Evolutionary conservation across 2,329 filamentous ascomycete species (phyloP).

Genomic region (Diaporthe eres): DNA sequence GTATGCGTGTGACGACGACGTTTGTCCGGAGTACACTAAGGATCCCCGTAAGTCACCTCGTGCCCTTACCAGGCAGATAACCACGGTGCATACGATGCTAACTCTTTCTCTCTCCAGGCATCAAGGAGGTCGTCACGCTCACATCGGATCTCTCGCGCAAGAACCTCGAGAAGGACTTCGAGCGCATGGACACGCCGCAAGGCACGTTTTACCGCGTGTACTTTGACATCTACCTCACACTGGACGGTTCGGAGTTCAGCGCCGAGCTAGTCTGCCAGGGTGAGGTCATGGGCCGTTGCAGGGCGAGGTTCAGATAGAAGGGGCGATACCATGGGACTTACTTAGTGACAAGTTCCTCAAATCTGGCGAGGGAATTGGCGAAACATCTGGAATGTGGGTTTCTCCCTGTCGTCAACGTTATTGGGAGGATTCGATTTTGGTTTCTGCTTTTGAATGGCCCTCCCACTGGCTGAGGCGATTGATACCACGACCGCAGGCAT

Average conservation of each 20-base stretch:
- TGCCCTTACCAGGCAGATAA: neutral
- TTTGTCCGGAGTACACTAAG: conserved; percentile 98
- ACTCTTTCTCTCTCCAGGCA: conserved; percentile 70
- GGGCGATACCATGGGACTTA: neutral
- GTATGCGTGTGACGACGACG: conserved; percentile 97
- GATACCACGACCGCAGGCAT: conserved; percentile 35
- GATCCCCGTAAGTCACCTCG: conserved; percentile 87
- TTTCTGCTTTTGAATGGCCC: conserved; percentile 30
- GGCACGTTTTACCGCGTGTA: conserved; percentile 93
- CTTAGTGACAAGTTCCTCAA: neutral
- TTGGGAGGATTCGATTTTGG: conserved; percentile 25
- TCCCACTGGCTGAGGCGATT: conserved; percentile 35
- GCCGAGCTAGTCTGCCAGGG: conserved; percentile 99
- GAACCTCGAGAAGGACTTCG: conserved; percentile 99
- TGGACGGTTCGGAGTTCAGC: conserved; percentile 98
- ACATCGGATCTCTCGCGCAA: conserved; percentile 97
- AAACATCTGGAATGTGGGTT: conserved; percentile 6
- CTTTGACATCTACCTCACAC: conserved; percentile 88
- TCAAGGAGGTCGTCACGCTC: conserved; percentile 98
- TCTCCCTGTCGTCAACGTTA: neutral
- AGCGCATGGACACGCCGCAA: conserved; percentile 98
- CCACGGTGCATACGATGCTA: conserved; percentile 37
- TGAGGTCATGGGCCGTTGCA: conserved; percentile 98
- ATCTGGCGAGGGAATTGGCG: neutral
- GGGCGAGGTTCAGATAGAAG: conserved; percentile 82